Evolutionary conservation across 495 filamentous ascomycete genomes (phyloP).

Genomic region (Podospora bellae-mahoneyi): DNA sequence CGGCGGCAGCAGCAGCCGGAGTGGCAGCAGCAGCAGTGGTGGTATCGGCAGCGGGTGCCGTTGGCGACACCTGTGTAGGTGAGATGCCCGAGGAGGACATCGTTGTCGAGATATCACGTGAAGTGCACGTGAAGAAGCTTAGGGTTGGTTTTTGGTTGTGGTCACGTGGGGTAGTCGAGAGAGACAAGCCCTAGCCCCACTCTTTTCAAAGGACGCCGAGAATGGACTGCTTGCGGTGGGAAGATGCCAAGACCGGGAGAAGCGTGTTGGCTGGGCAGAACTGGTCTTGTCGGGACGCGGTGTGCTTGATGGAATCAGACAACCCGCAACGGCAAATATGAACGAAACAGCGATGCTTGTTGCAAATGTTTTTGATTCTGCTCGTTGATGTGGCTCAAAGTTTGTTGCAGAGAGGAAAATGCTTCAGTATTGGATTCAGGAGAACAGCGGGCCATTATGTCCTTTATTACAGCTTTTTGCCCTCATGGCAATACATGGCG

Average conservation of each 20-base stretch:
- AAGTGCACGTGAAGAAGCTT: background rate
- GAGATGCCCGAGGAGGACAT: conserved; percentile 22
- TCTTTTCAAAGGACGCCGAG: conserved; percentile 24
- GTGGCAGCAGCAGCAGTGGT: conserved; percentile 14
- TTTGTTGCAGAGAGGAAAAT: conserved; percentile 31
- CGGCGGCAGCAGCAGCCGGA: conserved; percentile 17
- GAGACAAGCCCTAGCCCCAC: conserved; percentile 23
- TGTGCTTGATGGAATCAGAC: background rate
- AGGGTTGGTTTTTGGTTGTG: background rate
- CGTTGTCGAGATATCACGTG: conserved; percentile 5
- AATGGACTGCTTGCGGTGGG: conserved; percentile 17
- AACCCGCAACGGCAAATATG: background rate
- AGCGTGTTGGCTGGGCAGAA: background rate
- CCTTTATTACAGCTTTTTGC: conserved; percentile 43
- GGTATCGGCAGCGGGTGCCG: conserved; percentile 12
- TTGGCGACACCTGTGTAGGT: conserved; percentile 13
- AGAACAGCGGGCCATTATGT: conserved; percentile 42
- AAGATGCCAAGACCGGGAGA: conserved; percentile 2
- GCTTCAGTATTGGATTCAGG: conserved; percentile 31
- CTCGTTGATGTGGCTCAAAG: background rate
- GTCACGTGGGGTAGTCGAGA: conserved; percentile 1
- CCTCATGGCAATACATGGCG: conserved; percentile 45
- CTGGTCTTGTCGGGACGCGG: background rate
- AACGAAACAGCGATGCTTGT: background rate
- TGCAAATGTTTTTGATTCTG: background rate